These are phyloP conservation scores for Skeletonema tropicum DNA, from an alignment of 108 stramenopile species.

Conservation along the genomic window DNA sequence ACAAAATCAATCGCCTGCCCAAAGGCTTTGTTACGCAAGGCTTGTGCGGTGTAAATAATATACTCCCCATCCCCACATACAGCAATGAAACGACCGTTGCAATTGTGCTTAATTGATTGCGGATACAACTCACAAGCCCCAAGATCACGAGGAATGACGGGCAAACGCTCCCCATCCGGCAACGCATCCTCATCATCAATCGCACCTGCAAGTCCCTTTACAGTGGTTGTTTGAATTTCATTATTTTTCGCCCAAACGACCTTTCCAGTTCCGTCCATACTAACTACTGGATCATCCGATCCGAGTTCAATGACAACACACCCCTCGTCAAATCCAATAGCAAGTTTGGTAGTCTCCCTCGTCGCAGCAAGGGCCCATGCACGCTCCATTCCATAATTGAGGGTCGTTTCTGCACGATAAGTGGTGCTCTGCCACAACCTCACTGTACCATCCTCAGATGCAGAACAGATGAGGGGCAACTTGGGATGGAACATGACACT, in stretches of 20 bases:
- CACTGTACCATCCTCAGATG: constrained; percentile 98
- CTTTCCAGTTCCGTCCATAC: constrained; percentile 96
- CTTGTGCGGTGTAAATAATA: constrained; percentile 98
- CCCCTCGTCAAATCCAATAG: constrained; percentile 99
- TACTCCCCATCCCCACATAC: constrained; percentile 99
- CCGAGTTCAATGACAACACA: constrained; percentile 98
- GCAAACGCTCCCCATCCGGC: constrained; percentile 88
- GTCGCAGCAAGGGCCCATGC: constrained; percentile 97
- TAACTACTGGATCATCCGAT: constrained; percentile 97
- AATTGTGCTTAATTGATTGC: constrained; percentile 95
- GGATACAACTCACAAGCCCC: constrained; percentile 97
- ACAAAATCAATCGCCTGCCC: constrained; percentile 98
- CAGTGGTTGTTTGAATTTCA: constrained; percentile 93
- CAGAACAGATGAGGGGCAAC: constrained; percentile 95
- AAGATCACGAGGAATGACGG: constrained; percentile 86
- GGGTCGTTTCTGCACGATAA: constrained; percentile 97
- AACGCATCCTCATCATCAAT: constrained; percentile 78
- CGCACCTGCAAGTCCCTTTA: constrained; percentile 84
- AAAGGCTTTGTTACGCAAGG: constrained; percentile 97
- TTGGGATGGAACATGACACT: constrained; percentile 98
- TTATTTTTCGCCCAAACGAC: constrained; percentile 97
- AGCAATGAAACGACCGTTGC: constrained; percentile 97
- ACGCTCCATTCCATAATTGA: constrained; percentile 99
- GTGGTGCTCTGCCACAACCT: constrained; percentile 98
- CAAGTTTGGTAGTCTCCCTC: constrained; percentile 93